These are phyloP conservation scores for Fermentozyma sake DNA, from an alignment of 1,139 yeast genomes.

Conservation along the genomic window DNA sequence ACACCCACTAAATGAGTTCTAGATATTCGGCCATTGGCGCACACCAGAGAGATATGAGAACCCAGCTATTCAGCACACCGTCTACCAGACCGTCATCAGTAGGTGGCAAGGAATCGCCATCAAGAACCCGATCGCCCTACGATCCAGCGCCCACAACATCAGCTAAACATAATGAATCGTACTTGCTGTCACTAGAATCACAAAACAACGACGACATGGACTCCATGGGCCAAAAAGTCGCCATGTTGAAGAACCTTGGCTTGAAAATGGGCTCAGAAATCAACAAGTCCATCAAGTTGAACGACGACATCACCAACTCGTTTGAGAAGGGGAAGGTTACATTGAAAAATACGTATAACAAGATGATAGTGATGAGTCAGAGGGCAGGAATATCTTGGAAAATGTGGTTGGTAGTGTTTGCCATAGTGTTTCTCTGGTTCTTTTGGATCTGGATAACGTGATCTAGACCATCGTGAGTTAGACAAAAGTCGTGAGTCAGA, in stretches of 20 bases:
- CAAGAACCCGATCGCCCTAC: constrained; percentile 50
- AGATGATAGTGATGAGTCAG: constrained; percentile 80
- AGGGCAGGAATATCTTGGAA: constrained; percentile 77
- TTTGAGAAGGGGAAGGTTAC: constrained; percentile 43
- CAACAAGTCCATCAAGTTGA: constrained; percentile 61
- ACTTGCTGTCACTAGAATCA: constrained; percentile 69
- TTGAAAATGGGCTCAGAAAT: constrained; percentile 81
- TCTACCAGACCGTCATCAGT: constrained; percentile 23
- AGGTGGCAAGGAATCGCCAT: constrained; percentile 29
- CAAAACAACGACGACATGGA: constrained; percentile 79
- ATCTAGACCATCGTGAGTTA: too few species aligned
- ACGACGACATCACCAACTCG: constrained; percentile 50
- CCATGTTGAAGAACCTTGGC: constrained; percentile 67
- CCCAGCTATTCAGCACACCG: constrained; percentile 38
- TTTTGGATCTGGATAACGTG: constrained; percentile 76
- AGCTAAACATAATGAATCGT: constrained; percentile 50
- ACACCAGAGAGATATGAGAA: constrained; percentile 44
- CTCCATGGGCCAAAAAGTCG: constrained; percentile 65
- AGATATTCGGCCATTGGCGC: constrained; percentile 27
- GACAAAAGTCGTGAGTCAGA: too few species aligned
- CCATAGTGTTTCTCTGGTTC: constrained; percentile 59
- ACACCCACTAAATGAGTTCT: constrained; percentile 14
- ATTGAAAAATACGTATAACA: constrained; percentile 61
- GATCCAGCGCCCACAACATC: constrained; percentile 30
- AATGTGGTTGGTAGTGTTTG: constrained; percentile 70